Percentiles rank a stretch among this genome's conserved stretches.
Conservation (phyloP, 306 rosid species). For the Acacia crassicarpa region DNA sequence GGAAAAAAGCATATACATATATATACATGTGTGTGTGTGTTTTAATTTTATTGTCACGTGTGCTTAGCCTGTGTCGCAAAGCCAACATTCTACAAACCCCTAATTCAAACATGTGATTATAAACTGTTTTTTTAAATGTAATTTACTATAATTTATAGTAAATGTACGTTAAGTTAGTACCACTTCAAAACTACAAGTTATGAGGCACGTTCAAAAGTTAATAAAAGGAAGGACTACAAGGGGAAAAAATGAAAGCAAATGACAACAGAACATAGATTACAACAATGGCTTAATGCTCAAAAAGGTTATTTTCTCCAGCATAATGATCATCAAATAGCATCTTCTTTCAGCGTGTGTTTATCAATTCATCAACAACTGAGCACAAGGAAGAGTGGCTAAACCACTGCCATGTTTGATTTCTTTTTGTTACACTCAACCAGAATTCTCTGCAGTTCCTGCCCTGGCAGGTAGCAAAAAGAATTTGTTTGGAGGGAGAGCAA, state of each 20-base stretch:
- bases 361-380: slow-evolving; percentile 6
- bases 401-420: slow-evolving; percentile 25
- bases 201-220: neutral
- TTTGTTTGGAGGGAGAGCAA: neutral
- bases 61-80: too few relatives aligned
- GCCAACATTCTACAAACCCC: too few relatives aligned
- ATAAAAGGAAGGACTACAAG: neutral
- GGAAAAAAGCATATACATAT: too few relatives aligned
- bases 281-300: slow-evolving; percentile 4
- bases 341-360: neutral
- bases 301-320: neutral
- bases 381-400: neutral
- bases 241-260: neutral
- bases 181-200: too few relatives aligned
- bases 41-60: too few relatives aligned
- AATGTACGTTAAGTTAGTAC: neutral
- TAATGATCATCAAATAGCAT: slow-evolving; percentile 14
- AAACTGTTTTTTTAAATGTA: too few relatives aligned
- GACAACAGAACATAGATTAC: neutral
- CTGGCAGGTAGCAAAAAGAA: neutral
- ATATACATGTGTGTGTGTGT: too few relatives aligned
- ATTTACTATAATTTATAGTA: too few relatives aligned
- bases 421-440: slow-evolving; percentile 4
- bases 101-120: too few relatives aligned
- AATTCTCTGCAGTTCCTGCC: neutral